phyloP scores from a whole-genome alignment of 495 filamentous ascomycete species.

The Trichoderma orchidacearum region DNA sequence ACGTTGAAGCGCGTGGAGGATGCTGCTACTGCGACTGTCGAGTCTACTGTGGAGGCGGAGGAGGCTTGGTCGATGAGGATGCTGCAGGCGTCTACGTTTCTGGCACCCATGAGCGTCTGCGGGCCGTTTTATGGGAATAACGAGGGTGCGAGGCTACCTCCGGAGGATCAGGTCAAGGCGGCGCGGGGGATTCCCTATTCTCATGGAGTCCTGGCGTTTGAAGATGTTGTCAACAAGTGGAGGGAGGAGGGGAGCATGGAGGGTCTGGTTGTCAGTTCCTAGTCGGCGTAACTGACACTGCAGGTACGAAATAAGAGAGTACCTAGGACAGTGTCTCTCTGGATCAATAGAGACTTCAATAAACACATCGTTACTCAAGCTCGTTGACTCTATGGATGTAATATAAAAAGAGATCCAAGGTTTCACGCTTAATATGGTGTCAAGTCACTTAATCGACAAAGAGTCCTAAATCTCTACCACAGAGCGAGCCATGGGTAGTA shows the following conservation, averaged over 20 bases:
- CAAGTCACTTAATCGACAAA: too few species aligned
- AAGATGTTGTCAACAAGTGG: constrained; percentile 15
- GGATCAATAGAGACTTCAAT: too few species aligned
- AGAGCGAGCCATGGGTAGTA: too few species aligned
- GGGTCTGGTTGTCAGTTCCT: constrained; percentile 11
- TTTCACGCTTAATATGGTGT: too few species aligned
- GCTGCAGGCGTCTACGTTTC: constrained; percentile 19
- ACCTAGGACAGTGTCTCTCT: too few species aligned
- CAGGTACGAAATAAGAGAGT: too few species aligned
- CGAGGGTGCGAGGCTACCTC: constrained; percentile 23
- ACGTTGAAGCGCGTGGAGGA: constrained; percentile 20
- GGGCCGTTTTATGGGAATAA: constrained; percentile 43
- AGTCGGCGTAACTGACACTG: too few species aligned
- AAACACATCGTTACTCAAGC: too few species aligned
- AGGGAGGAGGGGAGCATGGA: constrained; percentile 17
- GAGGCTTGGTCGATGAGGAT: constrained; percentile 34
- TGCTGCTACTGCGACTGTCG: constrained; percentile 17
- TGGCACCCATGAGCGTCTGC: constrained; percentile 29
- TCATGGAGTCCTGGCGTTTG: constrained; percentile 14
- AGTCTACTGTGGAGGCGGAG: constrained; percentile 25
- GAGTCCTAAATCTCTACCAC: too few species aligned
- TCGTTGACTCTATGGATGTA: too few species aligned
- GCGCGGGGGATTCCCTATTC: constrained; percentile 10
- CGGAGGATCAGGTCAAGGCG: constrained; percentile 16
- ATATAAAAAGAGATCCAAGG: too few species aligned